A percentile compares a stretch with the other conserved stretches of the same genome.
Evolutionary conservation across 2,329 filamentous ascomycete species (phyloP).

Genomic region (Metarhizium anisopliae): DNA sequence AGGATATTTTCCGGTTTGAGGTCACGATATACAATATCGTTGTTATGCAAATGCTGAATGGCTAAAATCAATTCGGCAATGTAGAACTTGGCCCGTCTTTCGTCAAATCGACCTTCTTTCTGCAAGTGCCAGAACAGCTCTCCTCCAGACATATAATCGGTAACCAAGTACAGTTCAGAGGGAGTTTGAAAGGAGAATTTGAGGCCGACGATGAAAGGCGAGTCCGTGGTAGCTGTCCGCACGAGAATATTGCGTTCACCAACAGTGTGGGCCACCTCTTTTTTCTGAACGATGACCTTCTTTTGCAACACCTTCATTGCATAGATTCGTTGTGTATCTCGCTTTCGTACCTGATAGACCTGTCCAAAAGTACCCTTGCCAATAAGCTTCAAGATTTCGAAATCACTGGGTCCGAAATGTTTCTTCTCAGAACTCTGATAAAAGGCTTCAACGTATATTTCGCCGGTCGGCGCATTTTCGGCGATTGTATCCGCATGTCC

Average conservation of each 20-base stretch:
- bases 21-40: slow-evolving; percentile 96
- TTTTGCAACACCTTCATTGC: slow-evolving; percentile 99
- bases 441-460: slow-evolving; percentile 77
- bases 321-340: slow-evolving; percentile 91
- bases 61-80: slow-evolving; percentile 95
- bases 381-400: slow-evolving; percentile 91
- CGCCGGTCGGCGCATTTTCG: slow-evolving; percentile 72
- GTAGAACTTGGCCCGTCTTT: slow-evolving; percentile 94
- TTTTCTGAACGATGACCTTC: slow-evolving; percentile 99
- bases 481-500: slow-evolving; percentile 62
- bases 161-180: slow-evolving; percentile 94
- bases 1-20: slow-evolving; percentile 97
- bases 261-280: slow-evolving; percentile 94
- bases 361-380: slow-evolving; percentile 98
- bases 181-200: slow-evolving; percentile 99
- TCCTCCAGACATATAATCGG: slow-evolving; percentile 98
- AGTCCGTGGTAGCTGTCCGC: slow-evolving; percentile 89
- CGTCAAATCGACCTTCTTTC: slow-evolving; percentile 91
- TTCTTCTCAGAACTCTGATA: slow-evolving; percentile 86
- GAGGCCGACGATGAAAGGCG: slow-evolving; percentile 92
- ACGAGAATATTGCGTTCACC: slow-evolving; percentile 97
- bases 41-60: slow-evolving; percentile 88
- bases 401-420: slow-evolving; percentile 90
- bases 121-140: slow-evolving; percentile 98
- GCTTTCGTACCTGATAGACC: slow-evolving; percentile 97